These are phyloP conservation scores for Boletus rufocinnamomeus DNA, from an alignment of 768 basidiomycete species.

Conservation along the genomic window DNA sequence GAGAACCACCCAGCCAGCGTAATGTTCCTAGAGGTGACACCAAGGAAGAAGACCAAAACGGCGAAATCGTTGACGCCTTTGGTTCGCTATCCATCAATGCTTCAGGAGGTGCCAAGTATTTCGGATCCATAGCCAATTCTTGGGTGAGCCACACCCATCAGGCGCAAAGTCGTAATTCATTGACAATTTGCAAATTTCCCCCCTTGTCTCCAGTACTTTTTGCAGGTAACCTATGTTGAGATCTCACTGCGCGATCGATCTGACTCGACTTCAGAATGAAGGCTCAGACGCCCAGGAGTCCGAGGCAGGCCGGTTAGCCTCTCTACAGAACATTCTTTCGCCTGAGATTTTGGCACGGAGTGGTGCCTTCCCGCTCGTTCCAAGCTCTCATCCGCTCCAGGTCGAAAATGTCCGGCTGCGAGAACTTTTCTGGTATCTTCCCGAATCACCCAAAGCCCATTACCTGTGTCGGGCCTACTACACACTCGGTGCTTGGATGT, in stretches of 20 bases:
- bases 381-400: conserved; percentile 41
- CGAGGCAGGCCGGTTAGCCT: conserved; percentile 46
- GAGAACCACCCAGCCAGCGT: conserved; percentile 53
- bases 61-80: conserved; percentile 77
- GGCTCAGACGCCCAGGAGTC: conserved; percentile 53
- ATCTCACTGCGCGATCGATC: not conserved
- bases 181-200: conserved; percentile 15
- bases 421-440: conserved; percentile 70
- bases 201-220: conserved; percentile 64
- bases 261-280: conserved; percentile 52
- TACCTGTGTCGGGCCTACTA: conserved; percentile 63
- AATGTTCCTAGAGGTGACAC: conserved; percentile 38
- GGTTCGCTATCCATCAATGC: conserved; percentile 75
- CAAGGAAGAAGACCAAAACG: conserved; percentile 65
- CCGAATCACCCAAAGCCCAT: conserved; percentile 58
- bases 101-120: conserved; percentile 74
- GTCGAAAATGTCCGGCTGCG: conserved; percentile 51
- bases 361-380: conserved; percentile 62
- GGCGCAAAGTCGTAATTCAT: not conserved
- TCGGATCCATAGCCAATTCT: conserved; percentile 74
- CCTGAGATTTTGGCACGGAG: conserved; percentile 64
- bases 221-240: conserved; percentile 50
- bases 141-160: conserved; percentile 48
- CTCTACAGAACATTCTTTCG: conserved; percentile 58
- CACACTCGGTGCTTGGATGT: conserved; percentile 73